Percentiles rank a stretch among this genome's conserved stretches.
Evolutionary conservation across 345 rosid species (phyloP).

Genomic region (Cardamine chenopodiifolia): DNA sequence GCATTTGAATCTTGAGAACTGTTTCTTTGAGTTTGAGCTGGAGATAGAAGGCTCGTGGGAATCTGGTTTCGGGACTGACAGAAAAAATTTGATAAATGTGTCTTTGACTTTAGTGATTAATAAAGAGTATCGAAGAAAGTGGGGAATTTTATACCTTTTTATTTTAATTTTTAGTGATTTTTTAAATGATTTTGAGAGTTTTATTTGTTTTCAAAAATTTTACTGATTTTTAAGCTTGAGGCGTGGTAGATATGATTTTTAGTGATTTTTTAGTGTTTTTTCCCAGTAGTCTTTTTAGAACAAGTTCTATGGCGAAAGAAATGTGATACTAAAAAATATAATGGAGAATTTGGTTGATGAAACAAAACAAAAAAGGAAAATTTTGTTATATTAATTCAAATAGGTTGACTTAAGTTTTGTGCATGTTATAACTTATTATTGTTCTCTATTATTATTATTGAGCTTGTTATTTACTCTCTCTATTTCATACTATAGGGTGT

Average conservation of each 20-base stretch:
- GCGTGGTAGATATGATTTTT: conserved; percentile 11
- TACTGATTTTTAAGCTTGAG: not conserved
- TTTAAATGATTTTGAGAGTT: no score
- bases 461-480: no score
- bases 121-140: not conserved
- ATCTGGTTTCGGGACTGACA: not conserved
- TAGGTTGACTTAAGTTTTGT: not conserved
- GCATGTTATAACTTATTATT: no score
- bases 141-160: no score
- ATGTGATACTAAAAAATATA: no score
- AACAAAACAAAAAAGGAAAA: not conserved
- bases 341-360: no score
- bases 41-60: not conserved
- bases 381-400: not conserved
- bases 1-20: conserved; percentile 33
- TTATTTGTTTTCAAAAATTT: no score
- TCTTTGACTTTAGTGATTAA: not conserved
- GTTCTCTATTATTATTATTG: no score
- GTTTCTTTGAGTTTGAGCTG: not conserved
- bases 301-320: not conserved
- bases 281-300: not conserved
- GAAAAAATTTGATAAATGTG: not conserved
- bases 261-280: not conserved
- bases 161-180: no score
- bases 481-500: no score